Base-by-base conservation (phyloP, 208 protist genomes). In the Leishmania turanica region DNA sequence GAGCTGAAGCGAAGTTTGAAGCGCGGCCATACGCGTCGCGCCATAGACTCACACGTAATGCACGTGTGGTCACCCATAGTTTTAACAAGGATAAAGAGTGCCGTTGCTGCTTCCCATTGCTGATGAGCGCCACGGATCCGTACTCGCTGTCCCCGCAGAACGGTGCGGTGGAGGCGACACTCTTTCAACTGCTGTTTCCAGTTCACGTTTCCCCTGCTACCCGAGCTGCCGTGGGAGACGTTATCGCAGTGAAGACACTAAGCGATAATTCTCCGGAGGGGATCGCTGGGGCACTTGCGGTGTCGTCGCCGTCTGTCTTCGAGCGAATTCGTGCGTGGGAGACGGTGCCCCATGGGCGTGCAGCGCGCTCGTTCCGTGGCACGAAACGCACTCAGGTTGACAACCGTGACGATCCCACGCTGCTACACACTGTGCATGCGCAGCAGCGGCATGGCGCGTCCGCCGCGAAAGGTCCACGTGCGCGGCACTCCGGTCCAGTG, bases 281-380 rank as follows among this genome's bases (percentile, higher is more conserved):
- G 45, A 40, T 76, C 17, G 31, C 53, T 15, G 53, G 24, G 31
- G 31, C 64, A 34, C 27, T 42, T 45, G 76, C 21, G 60, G 65
- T 64, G 5, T 72, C 78, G 37, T 86, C 82, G 3, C 56, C 78
- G 13, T 86, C 82, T 2, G 73, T 53, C 5, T 82, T 73, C 6
- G 73, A 82, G 54, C 60, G 82, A 34, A 79, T 86, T 19, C n/a
- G 56, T 42, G 78, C 71, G 19, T 86, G 82, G 82, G 74, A 82
- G 62, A 75, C 66, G 3, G 37, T 17, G 11, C 34, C 51, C 1
- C 47, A 54, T 2, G 34, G 47, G 5, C 68, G 17, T 11, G 4
- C 37, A 27, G 15, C 45, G 17, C 34, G 40, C 53, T 71, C 4
- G 19, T 24, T 19, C 4, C 42, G 34, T 40, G 60, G 9, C 74